Evolutionary conservation across 805 yeast species (phyloP).

Genomic region (Barnettozyma botsteinii): DNA sequence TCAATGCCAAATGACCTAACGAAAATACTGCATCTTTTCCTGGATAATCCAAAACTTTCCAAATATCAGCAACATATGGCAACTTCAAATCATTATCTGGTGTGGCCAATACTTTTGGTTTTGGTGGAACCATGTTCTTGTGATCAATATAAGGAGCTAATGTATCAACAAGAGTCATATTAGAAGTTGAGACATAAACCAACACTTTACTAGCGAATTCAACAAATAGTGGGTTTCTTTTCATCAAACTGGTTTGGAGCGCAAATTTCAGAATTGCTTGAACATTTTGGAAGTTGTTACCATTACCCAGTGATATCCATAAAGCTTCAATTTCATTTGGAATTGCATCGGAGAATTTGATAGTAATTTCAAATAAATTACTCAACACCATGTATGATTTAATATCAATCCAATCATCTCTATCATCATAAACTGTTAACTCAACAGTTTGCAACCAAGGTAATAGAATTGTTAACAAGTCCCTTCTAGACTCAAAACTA

Average conservation of each 20-base stretch:
- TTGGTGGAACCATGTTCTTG: constrained; percentile 80
- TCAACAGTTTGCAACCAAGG: constrained; percentile 93
- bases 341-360: constrained; percentile 64
- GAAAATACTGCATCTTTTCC: constrained; percentile 77
- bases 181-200: constrained; percentile 63
- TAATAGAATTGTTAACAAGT: constrained; percentile 68
- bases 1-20: constrained; percentile 78
- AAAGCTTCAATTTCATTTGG: constrained; percentile 88
- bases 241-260: constrained; percentile 58
- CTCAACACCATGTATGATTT: constrained; percentile 62
- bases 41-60: constrained; percentile 46
- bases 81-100: constrained; percentile 34
- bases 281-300: constrained; percentile 61
- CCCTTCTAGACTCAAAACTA: constrained; percentile 56
- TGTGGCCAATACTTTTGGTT: constrained; percentile 29
- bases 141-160: constrained; percentile 73
- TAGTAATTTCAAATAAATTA: constrained; percentile 80
- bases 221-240: constrained; percentile 69
- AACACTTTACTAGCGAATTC: constrained; percentile 77
- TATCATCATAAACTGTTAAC: constrained; percentile 39
- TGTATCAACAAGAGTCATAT: constrained; percentile 49
- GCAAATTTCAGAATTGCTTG: constrained; percentile 68
- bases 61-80: constrained; percentile 75
- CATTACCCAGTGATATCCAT: constrained; percentile 91
- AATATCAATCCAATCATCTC: constrained; percentile 31